Evolutionary conservation across 1,284 basidiomycete species (phyloP), one percentile per base, ranked within the genome.

Genomic region (Irpex lacteus): DNA sequence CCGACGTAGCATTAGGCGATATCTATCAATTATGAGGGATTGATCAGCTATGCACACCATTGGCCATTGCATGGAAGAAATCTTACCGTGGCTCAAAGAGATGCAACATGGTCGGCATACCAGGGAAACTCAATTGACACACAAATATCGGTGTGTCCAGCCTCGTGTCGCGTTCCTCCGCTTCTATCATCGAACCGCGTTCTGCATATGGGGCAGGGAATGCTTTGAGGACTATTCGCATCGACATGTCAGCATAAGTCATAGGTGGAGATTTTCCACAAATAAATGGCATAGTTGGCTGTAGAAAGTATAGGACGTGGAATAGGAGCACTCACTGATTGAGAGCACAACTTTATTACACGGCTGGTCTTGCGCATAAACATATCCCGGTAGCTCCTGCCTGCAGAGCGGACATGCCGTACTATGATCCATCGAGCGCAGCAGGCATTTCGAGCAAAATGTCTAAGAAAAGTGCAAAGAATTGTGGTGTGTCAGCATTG

Each of bases 1-100:
- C 3, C 96, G 88, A 21, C 96, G 89, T 62, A 98, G 89, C 96
- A 98, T 97, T 47, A 98, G 84, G 9, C 95, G 89, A 75, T 98
- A 89, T 63, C 84, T 82, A 68, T n/a, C 11, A 40, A 26, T 2
- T 26, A 26, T 26, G 26, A 26, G 26, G 26, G 4, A 26, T 26
- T 26, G 26, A 26, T 26, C 26, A 26, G 26, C 26, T 26, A 4
- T 26, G 26, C 26, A 26, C 26, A 26, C 26, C 26, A 4, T 26
- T 26, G 26, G 26, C 26, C 26, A 26, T 55, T 4, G 49, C 60
- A 32, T 36, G 7, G 37, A 58, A 54, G 57, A 66, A 74, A 64
- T 60, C 26, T 26, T 26, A 81, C 78, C 91, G 83, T 0, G 96
- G 96, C 75, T 98, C 96, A 73, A 94, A 98, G 71, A 98, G 90